These are phyloP conservation scores for Colletotrichum spaethianum DNA, from an alignment of 2,329 filamentous ascomycete species.

Conservation along the genomic window DNA sequence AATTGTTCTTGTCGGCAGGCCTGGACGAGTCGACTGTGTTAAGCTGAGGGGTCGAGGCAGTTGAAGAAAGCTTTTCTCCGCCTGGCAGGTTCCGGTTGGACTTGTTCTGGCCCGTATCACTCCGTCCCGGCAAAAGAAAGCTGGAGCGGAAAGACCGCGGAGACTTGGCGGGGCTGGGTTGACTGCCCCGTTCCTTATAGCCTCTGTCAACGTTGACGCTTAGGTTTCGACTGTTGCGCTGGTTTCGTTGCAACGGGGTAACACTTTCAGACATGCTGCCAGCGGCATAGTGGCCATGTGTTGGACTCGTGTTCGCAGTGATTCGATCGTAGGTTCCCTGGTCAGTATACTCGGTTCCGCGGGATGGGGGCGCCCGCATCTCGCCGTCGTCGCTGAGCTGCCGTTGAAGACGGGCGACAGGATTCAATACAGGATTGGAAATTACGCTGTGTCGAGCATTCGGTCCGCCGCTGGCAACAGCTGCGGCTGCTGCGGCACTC, in stretches of 20 bases:
- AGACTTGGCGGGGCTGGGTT: slow-evolving; percentile 76
- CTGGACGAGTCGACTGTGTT: slow-evolving; percentile 59
- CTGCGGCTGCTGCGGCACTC: slow-evolving; percentile 46
- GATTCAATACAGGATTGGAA: slow-evolving; percentile 59
- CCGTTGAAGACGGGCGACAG: slow-evolving; percentile 52
- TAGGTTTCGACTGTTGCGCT: slow-evolving; percentile 58
- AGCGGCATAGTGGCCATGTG: slow-evolving; percentile 67
- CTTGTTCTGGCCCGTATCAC: slow-evolving; percentile 63
- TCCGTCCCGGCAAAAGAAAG: slow-evolving; percentile 76
- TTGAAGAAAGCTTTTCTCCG: slow-evolving; percentile 88
- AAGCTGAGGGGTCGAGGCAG: slow-evolving; percentile 80
- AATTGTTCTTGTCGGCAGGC: slow-evolving; percentile 30
- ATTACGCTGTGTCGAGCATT: slow-evolving; percentile 69
- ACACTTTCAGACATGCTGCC: slow-evolving; percentile 83
- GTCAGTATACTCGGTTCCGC: slow-evolving; percentile 86
- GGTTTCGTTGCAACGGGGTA: slow-evolving; percentile 75
- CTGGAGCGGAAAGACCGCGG: slow-evolving; percentile 83
- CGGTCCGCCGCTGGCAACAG: slow-evolving; percentile 57
- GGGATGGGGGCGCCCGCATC: slow-evolving; percentile 75
- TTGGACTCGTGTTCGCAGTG: slow-evolving; percentile 83
- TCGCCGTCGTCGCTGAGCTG: slow-evolving; percentile 62
- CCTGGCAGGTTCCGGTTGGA: slow-evolving; percentile 73
- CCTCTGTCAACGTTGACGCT: slow-evolving; percentile 73
- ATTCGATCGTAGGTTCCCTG: slow-evolving; percentile 78
- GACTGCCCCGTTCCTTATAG: slow-evolving; percentile 66